Evolutionary conservation across 495 filamentous ascomycete species (phyloP), one percentile per base, ranked within the genome.

Genomic region (Parathielavia hyrcaniae): DNA sequence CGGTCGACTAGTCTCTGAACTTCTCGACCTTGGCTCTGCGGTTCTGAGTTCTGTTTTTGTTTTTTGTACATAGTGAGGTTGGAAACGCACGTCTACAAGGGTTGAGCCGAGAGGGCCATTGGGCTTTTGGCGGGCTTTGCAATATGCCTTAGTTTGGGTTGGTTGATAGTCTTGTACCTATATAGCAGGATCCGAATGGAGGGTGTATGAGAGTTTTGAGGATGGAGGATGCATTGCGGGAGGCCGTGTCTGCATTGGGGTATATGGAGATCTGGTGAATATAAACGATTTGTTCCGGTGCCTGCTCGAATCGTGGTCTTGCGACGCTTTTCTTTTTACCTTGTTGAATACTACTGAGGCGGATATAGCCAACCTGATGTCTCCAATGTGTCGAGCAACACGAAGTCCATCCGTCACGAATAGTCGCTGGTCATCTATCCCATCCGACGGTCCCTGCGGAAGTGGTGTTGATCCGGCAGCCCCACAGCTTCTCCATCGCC

Each of bases 391-490:
- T 14, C 40, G 16, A 43, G n/a, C 14, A 30, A 30, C 16, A 8
- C n/a, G 14, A 11, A 2, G 10, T 38, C 10, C n/a, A n/a, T 17
- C 16, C 40, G n/a, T 17, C 7, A 43, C 40, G 20, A 43, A 8
- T 1, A n/a, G n/a, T n/a, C n/a, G n/a, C n/a, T n/a, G n/a, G n/a
- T n/a, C n/a, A n/a, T n/a, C n/a, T n/a, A n/a, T 30, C 26, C 26
- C 26, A 30, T 30, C 26, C 26, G 26, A 30, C 26, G n/a, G n/a
- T 6, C 41, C 41, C 41, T 17, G 41, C 51, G 57, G 61, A 63
- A 45, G 51, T 32, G 52, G 32, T 52, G 52, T 62, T 62, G 60
- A 62, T 62, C 55, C 60, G 59, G 53, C 23, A 36, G 50, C 46
- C 61, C 61, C 61, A 46, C 50, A 30, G 6, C 2, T 30, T 6